phyloP scores from a whole-genome alignment of 306 rosid species.

The Ammopiptanthus mongolicus region DNA sequence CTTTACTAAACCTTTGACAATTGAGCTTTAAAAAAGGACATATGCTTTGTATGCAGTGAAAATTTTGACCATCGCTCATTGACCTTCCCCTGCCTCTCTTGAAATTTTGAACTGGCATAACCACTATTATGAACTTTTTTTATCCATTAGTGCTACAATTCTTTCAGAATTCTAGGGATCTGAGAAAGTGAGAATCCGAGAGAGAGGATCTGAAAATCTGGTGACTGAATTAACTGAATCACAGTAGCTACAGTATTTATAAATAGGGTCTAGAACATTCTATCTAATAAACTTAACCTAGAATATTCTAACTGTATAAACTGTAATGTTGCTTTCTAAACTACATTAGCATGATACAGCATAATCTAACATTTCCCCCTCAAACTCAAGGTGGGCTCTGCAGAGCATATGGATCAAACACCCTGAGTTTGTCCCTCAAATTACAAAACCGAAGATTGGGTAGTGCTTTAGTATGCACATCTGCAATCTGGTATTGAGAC shows the following conservation, averaged over 20 bases:
- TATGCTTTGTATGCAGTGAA: background rate
- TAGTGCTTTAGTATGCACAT: background rate
- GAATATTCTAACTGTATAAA: too few species aligned
- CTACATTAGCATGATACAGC: background rate
- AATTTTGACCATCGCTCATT: background rate
- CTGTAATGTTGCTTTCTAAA: background rate
- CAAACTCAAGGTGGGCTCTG: background rate
- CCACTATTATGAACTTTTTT: conserved; percentile 3
- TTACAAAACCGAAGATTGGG: background rate
- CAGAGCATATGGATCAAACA: background rate
- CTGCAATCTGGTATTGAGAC: background rate
- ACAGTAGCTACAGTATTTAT: background rate
- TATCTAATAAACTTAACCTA: background rate
- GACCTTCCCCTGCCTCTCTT: background rate
- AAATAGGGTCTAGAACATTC: too few species aligned
- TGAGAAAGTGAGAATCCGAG: background rate
- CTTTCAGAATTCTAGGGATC: background rate
- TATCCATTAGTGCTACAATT: background rate
- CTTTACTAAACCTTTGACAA: background rate
- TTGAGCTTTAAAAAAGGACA: background rate
- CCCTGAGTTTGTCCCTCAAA: background rate
- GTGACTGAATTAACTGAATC: background rate
- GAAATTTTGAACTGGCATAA: background rate
- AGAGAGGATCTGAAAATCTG: background rate
- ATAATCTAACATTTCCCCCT: background rate